Percentiles rank a stretch among this genome's conserved stretches.
Evolutionary conservation across 2,329 filamentous ascomycete genomes (phyloP).

Genomic region (Penicillium hesseltinei): DNA sequence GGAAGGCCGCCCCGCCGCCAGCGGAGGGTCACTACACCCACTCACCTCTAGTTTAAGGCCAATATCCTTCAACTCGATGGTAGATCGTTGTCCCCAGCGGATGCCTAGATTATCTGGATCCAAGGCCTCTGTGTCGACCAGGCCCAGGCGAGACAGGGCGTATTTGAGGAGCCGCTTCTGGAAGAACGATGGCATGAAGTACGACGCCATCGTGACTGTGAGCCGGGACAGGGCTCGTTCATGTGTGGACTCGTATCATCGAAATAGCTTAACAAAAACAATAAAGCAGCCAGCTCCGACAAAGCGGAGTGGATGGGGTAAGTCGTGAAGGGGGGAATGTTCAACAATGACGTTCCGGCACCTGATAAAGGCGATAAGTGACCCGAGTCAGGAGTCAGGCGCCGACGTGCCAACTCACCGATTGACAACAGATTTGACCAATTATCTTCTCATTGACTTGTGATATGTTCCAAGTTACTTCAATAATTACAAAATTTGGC

Average conservation of each 20-base stretch:
- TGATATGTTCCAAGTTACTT: background rate
- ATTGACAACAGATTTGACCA: background rate
- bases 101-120: slow-evolving; percentile 85
- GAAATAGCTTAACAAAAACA: slow-evolving; percentile 20
- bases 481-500: background rate
- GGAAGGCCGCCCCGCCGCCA: slow-evolving; percentile 4
- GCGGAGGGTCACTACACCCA: slow-evolving; percentile 11
- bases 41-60: slow-evolving; percentile 73
- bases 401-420: slow-evolving; percentile 10
- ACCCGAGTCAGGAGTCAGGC: slow-evolving; percentile 28
- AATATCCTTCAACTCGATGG: slow-evolving; percentile 83
- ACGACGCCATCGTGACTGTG: slow-evolving; percentile 62
- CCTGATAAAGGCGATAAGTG: slow-evolving; percentile 26
- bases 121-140: slow-evolving; percentile 82
- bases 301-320: slow-evolving; percentile 3
- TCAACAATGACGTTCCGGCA: slow-evolving; percentile 33
- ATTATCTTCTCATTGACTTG: background rate
- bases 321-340: slow-evolving; percentile 12
- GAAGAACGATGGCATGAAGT: slow-evolving; percentile 72
- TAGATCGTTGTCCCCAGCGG: slow-evolving; percentile 74
- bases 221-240: slow-evolving; percentile 32
- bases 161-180: slow-evolving; percentile 88
- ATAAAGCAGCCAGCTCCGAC: slow-evolving; percentile 8
- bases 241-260: slow-evolving; percentile 29
- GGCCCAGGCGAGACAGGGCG: slow-evolving; percentile 75